phyloP scores from a whole-genome alignment of 805 yeast species.

The Ogataea ganodermae region DNA sequence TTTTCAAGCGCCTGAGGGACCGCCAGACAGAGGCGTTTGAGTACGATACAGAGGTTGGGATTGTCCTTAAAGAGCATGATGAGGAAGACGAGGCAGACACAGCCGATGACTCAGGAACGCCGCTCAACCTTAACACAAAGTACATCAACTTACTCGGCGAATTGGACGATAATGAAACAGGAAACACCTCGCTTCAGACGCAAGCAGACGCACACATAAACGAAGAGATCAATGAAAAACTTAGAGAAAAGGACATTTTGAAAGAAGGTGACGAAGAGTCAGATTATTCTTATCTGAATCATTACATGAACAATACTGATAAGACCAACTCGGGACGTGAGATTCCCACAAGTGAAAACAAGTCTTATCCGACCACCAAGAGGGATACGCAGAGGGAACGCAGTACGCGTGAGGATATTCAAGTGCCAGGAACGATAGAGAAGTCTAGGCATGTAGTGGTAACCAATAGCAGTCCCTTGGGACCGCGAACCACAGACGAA shows the following conservation, averaged over 20 bases:
- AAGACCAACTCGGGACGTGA: neutral
- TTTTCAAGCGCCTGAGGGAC: constrained; percentile 28
- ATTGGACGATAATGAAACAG: constrained; percentile 10
- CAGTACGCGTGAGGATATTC: no score
- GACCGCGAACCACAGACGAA: constrained; percentile 2
- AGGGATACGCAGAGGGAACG: constrained; percentile 1
- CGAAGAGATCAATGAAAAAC: constrained; percentile 23
- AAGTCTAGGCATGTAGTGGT: constrained; percentile 10
- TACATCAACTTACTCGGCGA: constrained; percentile 11
- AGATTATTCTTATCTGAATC: constrained; percentile 12
- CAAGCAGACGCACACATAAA: constrained; percentile 26
- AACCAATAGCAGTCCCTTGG: constrained; percentile 17
- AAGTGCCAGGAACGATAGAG: constrained; percentile 29
- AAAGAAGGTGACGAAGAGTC: constrained; percentile 8
- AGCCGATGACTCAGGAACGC: constrained; percentile 26
- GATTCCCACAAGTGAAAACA: neutral
- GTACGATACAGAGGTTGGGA: constrained; percentile 30
- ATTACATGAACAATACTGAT: constrained; percentile 5
- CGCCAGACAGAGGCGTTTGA: constrained; percentile 24
- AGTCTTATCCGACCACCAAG: neutral
- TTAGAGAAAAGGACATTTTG: constrained; percentile 14
- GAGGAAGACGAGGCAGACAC: constrained; percentile 20
- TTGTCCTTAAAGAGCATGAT: constrained; percentile 25
- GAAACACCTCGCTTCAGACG: constrained; percentile 19
- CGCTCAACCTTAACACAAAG: constrained; percentile 25